Conservation (phyloP, 2,329 filamentous ascomycete genomes). For the Sporothrix globosa region DNA sequence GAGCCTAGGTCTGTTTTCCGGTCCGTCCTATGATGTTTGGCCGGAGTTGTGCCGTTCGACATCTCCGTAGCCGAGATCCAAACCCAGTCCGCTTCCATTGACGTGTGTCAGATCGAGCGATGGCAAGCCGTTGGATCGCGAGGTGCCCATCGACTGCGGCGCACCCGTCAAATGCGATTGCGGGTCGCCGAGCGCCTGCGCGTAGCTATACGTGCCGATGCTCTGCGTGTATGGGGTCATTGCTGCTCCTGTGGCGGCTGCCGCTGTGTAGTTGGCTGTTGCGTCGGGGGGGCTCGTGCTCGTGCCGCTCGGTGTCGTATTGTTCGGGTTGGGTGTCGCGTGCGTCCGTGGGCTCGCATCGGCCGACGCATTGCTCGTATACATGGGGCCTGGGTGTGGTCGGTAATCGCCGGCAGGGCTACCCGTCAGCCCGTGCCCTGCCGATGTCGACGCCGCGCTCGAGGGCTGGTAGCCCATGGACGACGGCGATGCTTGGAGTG, state of each 20-base stretch:
- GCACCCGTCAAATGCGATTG: slow-evolving; percentile 19
- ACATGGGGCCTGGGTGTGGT: slow-evolving; percentile 30
- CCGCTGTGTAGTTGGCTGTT: slow-evolving; percentile 33
- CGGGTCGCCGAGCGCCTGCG: slow-evolving; percentile 30
- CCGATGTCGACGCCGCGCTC: slow-evolving; percentile 31
- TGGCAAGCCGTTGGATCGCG: slow-evolving; percentile 26
- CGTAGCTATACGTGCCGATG: slow-evolving; percentile 32
- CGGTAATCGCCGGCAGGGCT: slow-evolving; percentile 33
- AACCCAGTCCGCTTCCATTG: slow-evolving; percentile 29
- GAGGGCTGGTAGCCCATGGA: slow-evolving; percentile 34
- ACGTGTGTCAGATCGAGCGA: slow-evolving; percentile 29
- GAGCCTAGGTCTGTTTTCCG: neutral
- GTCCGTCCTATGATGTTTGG: slow-evolving; percentile 15
- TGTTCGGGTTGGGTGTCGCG: slow-evolving; percentile 34
- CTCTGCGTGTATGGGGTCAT: slow-evolving; percentile 31
- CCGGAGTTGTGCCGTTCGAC: slow-evolving; percentile 31
- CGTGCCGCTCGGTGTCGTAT: slow-evolving; percentile 31
- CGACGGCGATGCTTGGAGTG: slow-evolving; percentile 33
- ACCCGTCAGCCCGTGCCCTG: slow-evolving; percentile 26
- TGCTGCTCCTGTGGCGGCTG: slow-evolving; percentile 11
- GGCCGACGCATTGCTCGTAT: slow-evolving; percentile 30
- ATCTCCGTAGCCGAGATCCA: slow-evolving; percentile 31
- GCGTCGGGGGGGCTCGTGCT: slow-evolving; percentile 34
- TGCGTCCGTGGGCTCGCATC: slow-evolving; percentile 35
- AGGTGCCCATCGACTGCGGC: slow-evolving; percentile 11